Conservation (phyloP, 2,329 filamentous ascomycete species). For the Cercospora brassicicola region DNA sequence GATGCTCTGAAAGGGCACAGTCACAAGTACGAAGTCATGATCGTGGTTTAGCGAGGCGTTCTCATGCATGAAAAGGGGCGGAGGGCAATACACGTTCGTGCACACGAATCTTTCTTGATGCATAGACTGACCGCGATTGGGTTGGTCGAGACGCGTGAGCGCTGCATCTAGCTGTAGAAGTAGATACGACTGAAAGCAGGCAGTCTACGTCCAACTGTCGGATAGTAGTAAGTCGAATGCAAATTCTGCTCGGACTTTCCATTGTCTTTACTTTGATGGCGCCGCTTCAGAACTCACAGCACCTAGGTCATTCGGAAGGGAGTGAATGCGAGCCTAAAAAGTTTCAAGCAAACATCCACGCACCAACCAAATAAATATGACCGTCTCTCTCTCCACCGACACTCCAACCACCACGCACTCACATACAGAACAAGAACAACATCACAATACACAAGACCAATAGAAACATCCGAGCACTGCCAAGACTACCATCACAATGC, state of each 20-base stretch:
- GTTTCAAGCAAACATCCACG: background rate
- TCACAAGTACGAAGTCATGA: constrained; percentile 12
- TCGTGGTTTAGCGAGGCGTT: constrained; percentile 14
- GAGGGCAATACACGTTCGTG: background rate
- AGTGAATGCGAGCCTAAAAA: background rate
- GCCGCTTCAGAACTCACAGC: constrained; percentile 1
- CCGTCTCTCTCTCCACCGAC: background rate
- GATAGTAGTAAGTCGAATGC: background rate
- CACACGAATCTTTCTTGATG: background rate
- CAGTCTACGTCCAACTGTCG: constrained; percentile 3
- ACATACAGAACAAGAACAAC: background rate
- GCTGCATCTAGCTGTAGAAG: background rate
- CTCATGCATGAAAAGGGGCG: background rate
- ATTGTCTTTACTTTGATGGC: background rate
- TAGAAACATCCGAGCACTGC: too few relatives aligned
- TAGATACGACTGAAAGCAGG: constrained; percentile 14
- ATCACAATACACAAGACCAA: background rate
- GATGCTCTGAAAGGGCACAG: constrained; percentile 27
- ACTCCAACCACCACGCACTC: background rate
- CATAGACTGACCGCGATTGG: background rate
- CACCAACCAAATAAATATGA: background rate
- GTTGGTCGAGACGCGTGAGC: background rate
- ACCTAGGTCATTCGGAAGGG: background rate
- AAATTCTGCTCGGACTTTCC: background rate
- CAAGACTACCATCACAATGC: background rate